A percentile compares a stretch with the other conserved stretches of the same genome.
phyloP scores from a whole-genome alignment of 163 green algal species.

The Trebouxia gelatinosa region DNA sequence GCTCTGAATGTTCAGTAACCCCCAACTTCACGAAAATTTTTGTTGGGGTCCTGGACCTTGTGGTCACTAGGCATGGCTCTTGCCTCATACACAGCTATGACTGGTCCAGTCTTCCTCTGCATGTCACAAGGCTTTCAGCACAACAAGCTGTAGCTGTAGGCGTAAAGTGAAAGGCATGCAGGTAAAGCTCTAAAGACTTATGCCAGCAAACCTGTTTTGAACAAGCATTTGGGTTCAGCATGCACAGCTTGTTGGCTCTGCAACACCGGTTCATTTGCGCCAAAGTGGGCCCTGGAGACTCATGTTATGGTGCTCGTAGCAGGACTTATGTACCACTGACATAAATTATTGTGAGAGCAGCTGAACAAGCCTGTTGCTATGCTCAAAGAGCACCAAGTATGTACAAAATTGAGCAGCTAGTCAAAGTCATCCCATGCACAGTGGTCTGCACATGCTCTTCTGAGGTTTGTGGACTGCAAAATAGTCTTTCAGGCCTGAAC shows the following conservation, averaged over 20 bases:
- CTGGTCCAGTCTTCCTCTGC: constrained; percentile 69
- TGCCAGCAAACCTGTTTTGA: neutral
- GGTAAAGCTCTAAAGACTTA: neutral
- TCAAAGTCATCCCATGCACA: neutral
- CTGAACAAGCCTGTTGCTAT: neutral
- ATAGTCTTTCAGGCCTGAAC: constrained; percentile 1
- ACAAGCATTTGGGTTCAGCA: no score
- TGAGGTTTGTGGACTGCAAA: neutral
- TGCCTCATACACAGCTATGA: constrained; percentile 88
- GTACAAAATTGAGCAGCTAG: neutral
- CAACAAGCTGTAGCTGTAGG: neutral
- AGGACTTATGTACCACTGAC: neutral
- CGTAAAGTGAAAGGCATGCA: neutral
- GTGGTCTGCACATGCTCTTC: neutral
- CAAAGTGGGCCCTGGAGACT: no score
- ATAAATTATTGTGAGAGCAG: neutral
- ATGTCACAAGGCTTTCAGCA: neutral
- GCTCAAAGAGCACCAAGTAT: neutral
- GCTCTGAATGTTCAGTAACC: neutral
- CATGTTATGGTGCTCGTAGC: no score
- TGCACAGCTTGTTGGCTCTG: no score
- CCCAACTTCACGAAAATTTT: constrained; percentile 4
- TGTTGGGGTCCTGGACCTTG: constrained; percentile 27
- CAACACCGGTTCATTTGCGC: no score
- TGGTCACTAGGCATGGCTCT: constrained; percentile 60